Percentiles rank a stretch among this genome's conserved stretches.
These are phyloP conservation scores for Fusarium pseudocircinatum DNA, from an alignment of 2,329 filamentous ascomycete genomes.

Conservation along the genomic window DNA sequence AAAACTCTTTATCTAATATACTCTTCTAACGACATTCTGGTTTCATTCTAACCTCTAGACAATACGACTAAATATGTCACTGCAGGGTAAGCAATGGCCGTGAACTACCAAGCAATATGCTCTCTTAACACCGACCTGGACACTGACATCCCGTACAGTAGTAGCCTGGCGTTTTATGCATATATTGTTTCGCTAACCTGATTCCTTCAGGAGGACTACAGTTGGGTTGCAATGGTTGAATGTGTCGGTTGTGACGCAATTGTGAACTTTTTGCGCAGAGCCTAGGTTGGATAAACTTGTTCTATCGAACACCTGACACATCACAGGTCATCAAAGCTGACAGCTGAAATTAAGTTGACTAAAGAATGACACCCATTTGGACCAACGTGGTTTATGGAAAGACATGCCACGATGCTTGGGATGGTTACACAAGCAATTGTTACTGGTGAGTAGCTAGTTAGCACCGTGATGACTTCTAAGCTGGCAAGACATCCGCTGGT, in stretches of 20 bases:
- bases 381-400: conserved; percentile 5
- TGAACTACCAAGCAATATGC: not conserved
- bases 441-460: not conserved
- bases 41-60: not conserved
- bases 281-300: not conserved
- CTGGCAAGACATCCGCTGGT: not conserved
- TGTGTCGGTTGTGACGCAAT: not conserved
- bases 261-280: not conserved
- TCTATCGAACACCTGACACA: not conserved
- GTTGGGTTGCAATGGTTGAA: not conserved
- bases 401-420: conserved; percentile 16
- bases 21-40: not conserved
- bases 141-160: not conserved
- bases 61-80: not conserved
- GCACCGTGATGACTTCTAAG: not conserved
- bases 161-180: too few species aligned
- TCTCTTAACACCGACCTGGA: not conserved
- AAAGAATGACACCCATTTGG: not conserved
- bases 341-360: not conserved
- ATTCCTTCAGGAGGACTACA: not conserved
- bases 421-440: conserved; percentile 24
- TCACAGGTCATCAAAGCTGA: conserved; percentile 6
- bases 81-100: not conserved
- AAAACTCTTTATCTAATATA: not conserved
- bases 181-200: not conserved